Evolutionary conservation across 148 eudicot species (phyloP).

Genomic region (Hydrangea macrophylla): DNA sequence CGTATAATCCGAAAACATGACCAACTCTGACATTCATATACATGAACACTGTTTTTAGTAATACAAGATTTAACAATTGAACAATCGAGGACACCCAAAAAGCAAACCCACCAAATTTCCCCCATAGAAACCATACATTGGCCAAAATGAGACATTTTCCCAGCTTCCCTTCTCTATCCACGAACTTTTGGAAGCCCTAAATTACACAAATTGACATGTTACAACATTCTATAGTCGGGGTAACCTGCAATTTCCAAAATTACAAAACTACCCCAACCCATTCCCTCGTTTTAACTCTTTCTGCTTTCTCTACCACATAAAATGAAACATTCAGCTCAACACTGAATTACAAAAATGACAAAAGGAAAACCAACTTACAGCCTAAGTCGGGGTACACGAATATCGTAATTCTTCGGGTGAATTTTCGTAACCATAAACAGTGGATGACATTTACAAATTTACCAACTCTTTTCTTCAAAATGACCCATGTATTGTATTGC

Average conservation of each 20-base stretch:
- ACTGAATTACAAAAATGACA: conserved; percentile 9
- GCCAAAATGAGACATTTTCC: not conserved
- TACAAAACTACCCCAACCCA: not conserved
- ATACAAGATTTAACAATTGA: not conserved
- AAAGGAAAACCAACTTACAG: not conserved
- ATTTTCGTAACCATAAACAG: too few species aligned
- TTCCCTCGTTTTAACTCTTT: not conserved
- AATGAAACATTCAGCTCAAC: not conserved
- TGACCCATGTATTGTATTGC: too few species aligned
- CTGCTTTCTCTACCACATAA: not conserved
- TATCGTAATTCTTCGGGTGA: not conserved
- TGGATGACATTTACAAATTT: too few species aligned
- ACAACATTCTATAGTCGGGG: conserved; percentile 2
- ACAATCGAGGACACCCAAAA: not conserved
- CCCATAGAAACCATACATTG: too few species aligned
- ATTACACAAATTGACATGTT: conserved; percentile 20
- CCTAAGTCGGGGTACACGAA: too few species aligned
- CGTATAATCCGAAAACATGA: conserved; percentile 8
- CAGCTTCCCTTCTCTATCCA: conserved; percentile 1
- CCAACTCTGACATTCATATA: conserved; percentile 5
- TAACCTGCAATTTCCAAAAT: conserved; percentile 1
- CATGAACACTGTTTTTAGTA: not conserved
- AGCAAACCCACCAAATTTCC: not conserved
- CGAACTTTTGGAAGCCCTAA: conserved; percentile 7
- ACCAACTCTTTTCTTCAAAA: too few species aligned